Evolutionary conservation across 495 filamentous ascomycete species (phyloP).

Genomic region (Wilcoxina mikolae): DNA sequence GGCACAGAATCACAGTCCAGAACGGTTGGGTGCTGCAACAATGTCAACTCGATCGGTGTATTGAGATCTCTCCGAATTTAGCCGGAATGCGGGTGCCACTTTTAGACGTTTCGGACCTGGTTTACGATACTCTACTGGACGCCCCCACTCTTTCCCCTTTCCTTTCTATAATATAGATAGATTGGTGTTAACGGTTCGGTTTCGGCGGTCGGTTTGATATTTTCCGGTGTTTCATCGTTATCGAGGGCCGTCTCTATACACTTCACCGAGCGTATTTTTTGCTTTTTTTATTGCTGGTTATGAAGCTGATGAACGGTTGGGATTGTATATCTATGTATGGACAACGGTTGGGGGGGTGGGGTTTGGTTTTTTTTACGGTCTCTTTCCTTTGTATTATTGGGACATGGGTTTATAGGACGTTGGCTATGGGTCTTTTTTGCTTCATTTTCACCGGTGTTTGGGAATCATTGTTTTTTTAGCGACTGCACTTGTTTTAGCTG

Average conservation of each 20-base stretch:
- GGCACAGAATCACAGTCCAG: conserved; percentile 1
- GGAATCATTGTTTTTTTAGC: background rate
- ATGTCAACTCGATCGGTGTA: conserved; percentile 1
- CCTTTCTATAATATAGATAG: background rate
- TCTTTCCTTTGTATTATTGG: background rate
- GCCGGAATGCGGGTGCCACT: background rate
- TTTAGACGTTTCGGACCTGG: background rate
- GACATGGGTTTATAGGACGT: background rate
- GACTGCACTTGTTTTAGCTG: background rate
- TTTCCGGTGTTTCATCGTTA: background rate
- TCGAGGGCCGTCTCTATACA: background rate
- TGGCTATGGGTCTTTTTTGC: background rate
- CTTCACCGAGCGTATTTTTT: background rate
- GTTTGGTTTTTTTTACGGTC: background rate
- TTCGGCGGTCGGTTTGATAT: too few species aligned
- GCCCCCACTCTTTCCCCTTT: background rate
- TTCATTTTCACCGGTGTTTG: conserved; percentile 3
- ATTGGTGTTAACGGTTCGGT: background rate
- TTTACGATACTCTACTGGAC: background rate
- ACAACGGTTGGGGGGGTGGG: background rate
- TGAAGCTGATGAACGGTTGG: background rate
- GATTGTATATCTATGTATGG: background rate
- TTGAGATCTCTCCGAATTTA: background rate
- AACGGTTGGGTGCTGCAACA: background rate
- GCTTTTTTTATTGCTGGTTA: background rate